These are phyloP conservation scores for Platanus orientalis DNA, from an alignment of 164 flowering plant genomes.

Conservation along the genomic window DNA sequence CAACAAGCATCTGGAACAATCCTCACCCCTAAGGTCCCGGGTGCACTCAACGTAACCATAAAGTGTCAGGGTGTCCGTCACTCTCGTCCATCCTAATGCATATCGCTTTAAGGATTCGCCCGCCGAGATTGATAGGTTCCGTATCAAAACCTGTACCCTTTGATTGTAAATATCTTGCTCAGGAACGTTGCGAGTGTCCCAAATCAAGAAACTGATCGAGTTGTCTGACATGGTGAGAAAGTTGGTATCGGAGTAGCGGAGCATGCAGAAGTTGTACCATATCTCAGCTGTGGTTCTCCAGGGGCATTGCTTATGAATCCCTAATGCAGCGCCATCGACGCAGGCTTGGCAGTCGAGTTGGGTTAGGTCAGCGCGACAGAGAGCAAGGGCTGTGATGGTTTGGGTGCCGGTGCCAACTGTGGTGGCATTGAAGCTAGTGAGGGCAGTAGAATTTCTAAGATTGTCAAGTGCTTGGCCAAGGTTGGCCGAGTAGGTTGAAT, in stretches of 20 bases:
- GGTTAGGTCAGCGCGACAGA: conserved; percentile 5
- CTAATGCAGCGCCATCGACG: background rate
- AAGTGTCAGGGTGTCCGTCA: background rate
- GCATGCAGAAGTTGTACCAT: conserved; percentile 12
- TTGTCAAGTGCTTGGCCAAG: conserved; percentile 6
- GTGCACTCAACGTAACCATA: conserved; percentile 10
- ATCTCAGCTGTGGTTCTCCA: background rate
- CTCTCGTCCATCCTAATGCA: conserved; percentile 10
- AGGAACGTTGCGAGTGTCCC: background rate
- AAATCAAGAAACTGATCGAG: background rate
- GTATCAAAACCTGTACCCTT: background rate
- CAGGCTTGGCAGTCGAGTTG: conserved; percentile 5
- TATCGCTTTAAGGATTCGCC: background rate
- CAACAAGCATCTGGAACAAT: conserved; percentile 9
- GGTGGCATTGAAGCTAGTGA: conserved; percentile 9
- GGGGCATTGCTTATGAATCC: conserved; percentile 1
- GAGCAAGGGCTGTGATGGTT: conserved; percentile 7
- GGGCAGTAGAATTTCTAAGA: conserved; percentile 8
- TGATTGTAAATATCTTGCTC: background rate
- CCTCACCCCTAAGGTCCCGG: conserved; percentile 7
- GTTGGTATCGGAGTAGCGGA: conserved; percentile 7
- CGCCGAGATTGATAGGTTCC: conserved; percentile 1
- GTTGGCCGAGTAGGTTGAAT: conserved; percentile 9
- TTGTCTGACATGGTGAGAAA: background rate
- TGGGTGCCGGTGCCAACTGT: background rate